phyloP scores from a whole-genome alignment of 2,329 filamentous ascomycete species.

The Colletotrichum trifolii region DNA sequence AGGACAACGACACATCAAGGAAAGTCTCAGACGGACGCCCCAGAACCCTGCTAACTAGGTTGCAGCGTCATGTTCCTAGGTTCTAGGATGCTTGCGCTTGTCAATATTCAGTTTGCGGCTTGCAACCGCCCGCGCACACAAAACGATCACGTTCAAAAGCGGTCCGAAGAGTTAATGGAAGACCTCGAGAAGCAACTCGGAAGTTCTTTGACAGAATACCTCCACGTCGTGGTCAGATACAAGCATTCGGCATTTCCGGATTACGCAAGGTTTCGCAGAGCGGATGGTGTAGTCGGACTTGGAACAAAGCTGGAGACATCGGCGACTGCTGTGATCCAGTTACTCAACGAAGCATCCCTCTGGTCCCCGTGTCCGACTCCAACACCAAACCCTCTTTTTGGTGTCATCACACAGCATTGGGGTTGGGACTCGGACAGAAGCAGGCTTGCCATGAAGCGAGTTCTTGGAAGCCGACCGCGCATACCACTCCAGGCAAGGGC shows the following conservation, averaged over 20 bases:
- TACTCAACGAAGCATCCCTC: slow-evolving; percentile 58
- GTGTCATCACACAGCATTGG: slow-evolving; percentile 60
- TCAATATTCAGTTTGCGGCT: slow-evolving; percentile 51
- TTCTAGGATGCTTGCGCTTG: slow-evolving; percentile 61
- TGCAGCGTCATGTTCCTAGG: slow-evolving; percentile 54
- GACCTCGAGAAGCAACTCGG: slow-evolving; percentile 69
- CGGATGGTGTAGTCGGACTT: slow-evolving; percentile 50
- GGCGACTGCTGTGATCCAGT: slow-evolving; percentile 61
- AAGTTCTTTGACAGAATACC: slow-evolving; percentile 57
- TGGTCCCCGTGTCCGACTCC: slow-evolving; percentile 61
- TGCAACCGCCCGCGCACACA: slow-evolving; percentile 1
- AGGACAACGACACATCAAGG: slow-evolving; percentile 56
- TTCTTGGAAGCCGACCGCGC: slow-evolving; percentile 37
- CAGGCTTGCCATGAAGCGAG: slow-evolving; percentile 52
- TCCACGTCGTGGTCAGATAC: slow-evolving; percentile 65
- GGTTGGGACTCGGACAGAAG: slow-evolving; percentile 62
- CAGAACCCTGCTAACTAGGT: slow-evolving; percentile 1
- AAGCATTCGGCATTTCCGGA: slow-evolving; percentile 66
- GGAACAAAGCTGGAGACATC: slow-evolving; percentile 65
- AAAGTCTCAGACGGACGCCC: slow-evolving; percentile 34
- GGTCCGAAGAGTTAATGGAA: slow-evolving; percentile 67
- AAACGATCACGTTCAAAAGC: slow-evolving; percentile 48
- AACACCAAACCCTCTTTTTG: slow-evolving; percentile 52
- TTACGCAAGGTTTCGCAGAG: slow-evolving; percentile 39
- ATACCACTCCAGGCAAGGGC: slow-evolving; percentile 12